A percentile compares a stretch with the other conserved stretches of the same genome.
Conservation (phyloP, 805 yeast genomes). For the Millerozyma miso region DNA sequence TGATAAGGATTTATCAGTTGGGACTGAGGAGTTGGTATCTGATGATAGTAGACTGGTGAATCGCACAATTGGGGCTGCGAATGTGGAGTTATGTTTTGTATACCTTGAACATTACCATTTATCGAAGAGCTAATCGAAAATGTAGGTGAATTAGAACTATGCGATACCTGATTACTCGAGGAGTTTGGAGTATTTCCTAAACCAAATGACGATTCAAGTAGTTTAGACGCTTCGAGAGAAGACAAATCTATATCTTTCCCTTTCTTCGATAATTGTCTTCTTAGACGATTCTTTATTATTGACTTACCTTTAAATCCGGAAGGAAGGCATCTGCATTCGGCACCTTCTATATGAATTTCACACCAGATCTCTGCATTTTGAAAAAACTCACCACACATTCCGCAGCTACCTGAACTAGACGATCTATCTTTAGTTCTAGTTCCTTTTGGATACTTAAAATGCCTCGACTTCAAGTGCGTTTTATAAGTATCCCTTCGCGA, state of each 20-base stretch:
- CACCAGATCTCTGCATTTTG: slow-evolving; percentile 50
- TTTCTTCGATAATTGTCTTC: slow-evolving; percentile 29
- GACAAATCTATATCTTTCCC: slow-evolving; percentile 6
- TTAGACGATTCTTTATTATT: slow-evolving; percentile 38
- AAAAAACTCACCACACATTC: slow-evolving; percentile 51
- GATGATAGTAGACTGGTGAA: slow-evolving; percentile 5
- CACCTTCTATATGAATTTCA: slow-evolving; percentile 46
- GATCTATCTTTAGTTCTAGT: slow-evolving; percentile 44
- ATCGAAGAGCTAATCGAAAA: slow-evolving; percentile 8
- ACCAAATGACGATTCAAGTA: slow-evolving; percentile 6
- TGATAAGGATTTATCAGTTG: slow-evolving; percentile 2
- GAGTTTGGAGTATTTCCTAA: slow-evolving; percentile 8
- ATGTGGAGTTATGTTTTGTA: slow-evolving; percentile 4
- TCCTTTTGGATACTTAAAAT: slow-evolving; percentile 55
- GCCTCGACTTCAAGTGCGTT: slow-evolving; percentile 54
- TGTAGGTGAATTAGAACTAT: slow-evolving; percentile 9
- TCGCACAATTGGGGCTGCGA: slow-evolving; percentile 2
- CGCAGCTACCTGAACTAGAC: slow-evolving; percentile 45
- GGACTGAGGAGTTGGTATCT: slow-evolving; percentile 3
- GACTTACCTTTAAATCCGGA: slow-evolving; percentile 42
- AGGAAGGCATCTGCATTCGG: slow-evolving; percentile 44
- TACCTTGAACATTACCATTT: slow-evolving; percentile 1
- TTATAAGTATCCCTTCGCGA: slow-evolving; percentile 58
- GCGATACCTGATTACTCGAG: background rate
- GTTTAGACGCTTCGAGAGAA: slow-evolving; percentile 5